These are phyloP conservation scores for Podaxis sp. DNA, from an alignment of 768 basidiomycete species.

Conservation along the genomic window DNA sequence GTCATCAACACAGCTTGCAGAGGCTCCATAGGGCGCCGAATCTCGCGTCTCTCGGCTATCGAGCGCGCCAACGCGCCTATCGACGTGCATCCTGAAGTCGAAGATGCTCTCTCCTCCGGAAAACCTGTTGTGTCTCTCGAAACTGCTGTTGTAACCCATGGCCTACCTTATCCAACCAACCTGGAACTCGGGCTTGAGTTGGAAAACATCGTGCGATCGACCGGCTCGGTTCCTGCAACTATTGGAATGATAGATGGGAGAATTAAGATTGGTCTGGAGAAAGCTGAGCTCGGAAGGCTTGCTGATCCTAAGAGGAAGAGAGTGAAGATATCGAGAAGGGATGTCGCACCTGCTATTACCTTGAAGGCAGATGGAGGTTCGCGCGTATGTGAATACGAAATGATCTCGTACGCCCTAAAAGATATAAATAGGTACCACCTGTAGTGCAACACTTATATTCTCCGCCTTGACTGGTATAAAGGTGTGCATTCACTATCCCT, in stretches of 20 bases:
- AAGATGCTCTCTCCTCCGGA: conserved; percentile 64
- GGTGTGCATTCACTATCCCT: conserved; percentile 27
- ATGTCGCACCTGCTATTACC: conserved; percentile 74
- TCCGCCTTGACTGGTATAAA: conserved; percentile 84
- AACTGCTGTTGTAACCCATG: conserved; percentile 90
- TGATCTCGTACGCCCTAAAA: conserved; percentile 2
- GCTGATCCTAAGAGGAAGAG: conserved; percentile 46
- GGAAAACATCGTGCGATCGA: conserved; percentile 67
- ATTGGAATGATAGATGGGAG: conserved; percentile 81
- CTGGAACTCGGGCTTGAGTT: conserved; percentile 65
- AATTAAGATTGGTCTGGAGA: conserved; percentile 79
- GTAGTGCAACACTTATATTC: conserved; percentile 69
- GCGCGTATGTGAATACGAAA: neutral
- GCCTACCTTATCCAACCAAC: conserved; percentile 81
- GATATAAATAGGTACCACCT: conserved; percentile 51
- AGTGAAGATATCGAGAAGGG: conserved; percentile 74
- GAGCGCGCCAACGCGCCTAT: conserved; percentile 32
- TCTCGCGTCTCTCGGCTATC: conserved; percentile 10
- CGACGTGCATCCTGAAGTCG: conserved; percentile 80
- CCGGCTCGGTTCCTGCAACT: conserved; percentile 85
- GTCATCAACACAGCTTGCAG: neutral
- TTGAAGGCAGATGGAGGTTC: conserved; percentile 69
- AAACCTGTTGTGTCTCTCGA: conserved; percentile 87
- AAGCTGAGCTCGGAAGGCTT: conserved; percentile 61
- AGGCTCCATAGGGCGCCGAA: neutral